Evolutionary conservation across 306 rosid species (phyloP), one percentile per base, ranked within the genome.

Genomic region (Elaeagnus macrophylla): DNA sequence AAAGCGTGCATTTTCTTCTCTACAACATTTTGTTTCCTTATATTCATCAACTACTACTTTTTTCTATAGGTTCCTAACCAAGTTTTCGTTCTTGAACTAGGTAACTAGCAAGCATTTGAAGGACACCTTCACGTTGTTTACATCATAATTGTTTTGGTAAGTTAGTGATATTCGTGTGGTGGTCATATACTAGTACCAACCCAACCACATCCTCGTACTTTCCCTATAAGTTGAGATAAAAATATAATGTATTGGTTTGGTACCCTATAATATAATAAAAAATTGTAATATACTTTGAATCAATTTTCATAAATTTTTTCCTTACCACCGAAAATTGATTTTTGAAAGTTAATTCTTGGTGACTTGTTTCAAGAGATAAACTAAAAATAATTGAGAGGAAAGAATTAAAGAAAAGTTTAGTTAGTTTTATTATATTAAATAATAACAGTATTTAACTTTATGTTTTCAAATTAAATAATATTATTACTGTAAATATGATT

Each of bases 41-140:
- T 48, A 8, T 25, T 65, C 42, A 14, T 39, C 49, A 37, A n/a
- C n/a, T n/a, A 51, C 2, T 49, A 48, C 47, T 51, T 54, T 60
- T 51, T 40, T 43, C 35, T 51, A 52, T 67, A 7, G 50, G 72
- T 35, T 36, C 60, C 53, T 55, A 51, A 67, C 36, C 52, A 36
- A 53, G 37, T 51, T 64, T 66, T 67, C 53, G 37, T 52, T 44
- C 72, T 59, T 46, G 56, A 67, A 67, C 37, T 67, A 67, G 54
- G 72, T 67, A 59, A 59, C 72, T 67, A 67, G 60, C 55, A 10
- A 67, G 45, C 66, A 53, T 58, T 67, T n/a, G 48, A 57, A 58
- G 48, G 72, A 40, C 17, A 37, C 37, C 48, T 51, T 67, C 40
- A 43, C 59, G 65, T 57, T 49, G 56, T 59, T 66, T 18, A n/a